Percentiles rank a stretch among this genome's conserved stretches.
phyloP scores from a whole-genome alignment of 2,329 filamentous ascomycete genomes.

The Scedosporium apiospermum region DNA sequence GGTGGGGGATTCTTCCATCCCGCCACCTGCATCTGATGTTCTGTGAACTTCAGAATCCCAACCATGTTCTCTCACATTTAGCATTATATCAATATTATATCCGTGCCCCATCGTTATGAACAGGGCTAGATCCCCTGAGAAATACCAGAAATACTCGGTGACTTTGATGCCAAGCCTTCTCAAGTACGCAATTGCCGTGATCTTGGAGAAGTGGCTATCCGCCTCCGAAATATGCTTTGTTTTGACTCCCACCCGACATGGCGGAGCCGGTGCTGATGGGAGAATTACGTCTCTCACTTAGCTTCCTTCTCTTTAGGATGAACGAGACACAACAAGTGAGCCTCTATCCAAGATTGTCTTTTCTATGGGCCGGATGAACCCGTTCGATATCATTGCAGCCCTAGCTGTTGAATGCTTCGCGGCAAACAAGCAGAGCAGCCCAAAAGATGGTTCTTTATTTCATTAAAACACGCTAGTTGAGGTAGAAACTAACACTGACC shows the following conservation, averaged over 20 bases:
- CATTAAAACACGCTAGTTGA: too few relatives aligned
- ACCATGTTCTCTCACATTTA: background rate
- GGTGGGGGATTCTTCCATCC: background rate
- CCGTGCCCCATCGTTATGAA: background rate
- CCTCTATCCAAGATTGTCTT: too few relatives aligned
- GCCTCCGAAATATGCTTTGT: background rate
- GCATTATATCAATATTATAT: background rate
- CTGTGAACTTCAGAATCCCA: background rate
- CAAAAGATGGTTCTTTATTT: too few relatives aligned
- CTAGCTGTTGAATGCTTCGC: too few relatives aligned
- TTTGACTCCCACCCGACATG: background rate
- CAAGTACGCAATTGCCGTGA: background rate
- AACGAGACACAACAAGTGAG: too few relatives aligned
- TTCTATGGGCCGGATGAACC: too few relatives aligned
- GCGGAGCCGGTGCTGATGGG: background rate
- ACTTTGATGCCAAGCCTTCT: background rate
- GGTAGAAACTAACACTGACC: too few relatives aligned
- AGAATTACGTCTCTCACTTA: background rate
- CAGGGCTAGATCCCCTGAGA: background rate
- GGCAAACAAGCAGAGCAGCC: too few relatives aligned
- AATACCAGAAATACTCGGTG: background rate
- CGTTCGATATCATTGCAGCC: too few relatives aligned
- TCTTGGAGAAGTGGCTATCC: background rate
- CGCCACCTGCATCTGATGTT: background rate
- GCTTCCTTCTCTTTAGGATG: too few relatives aligned